phyloP scores from a whole-genome alignment of 139 green algal species.

The Pedinophyceae sp. region DNA sequence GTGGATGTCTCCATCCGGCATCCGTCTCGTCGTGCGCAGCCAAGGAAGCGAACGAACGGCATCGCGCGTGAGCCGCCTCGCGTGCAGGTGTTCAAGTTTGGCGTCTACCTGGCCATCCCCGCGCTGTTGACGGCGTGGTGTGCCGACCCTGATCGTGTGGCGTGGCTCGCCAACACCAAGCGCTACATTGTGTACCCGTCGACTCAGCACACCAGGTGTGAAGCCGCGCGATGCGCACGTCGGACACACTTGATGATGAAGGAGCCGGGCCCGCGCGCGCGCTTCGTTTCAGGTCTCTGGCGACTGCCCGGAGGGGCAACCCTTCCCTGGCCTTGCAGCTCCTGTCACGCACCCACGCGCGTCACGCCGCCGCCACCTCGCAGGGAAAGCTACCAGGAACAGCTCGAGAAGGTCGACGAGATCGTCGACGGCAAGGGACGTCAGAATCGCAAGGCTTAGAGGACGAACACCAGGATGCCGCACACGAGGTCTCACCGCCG shows the following conservation, averaged over 20 bases:
- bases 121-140: constrained; percentile 39
- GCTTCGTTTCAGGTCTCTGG: neutral
- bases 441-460: neutral
- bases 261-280: neutral
- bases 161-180: constrained; percentile 36
- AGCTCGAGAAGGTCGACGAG: neutral
- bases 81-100: constrained; percentile 61
- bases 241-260: constrained; percentile 1
- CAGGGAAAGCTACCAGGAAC: neutral
- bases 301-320: neutral
- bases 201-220: too few species aligned
- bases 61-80: too few species aligned
- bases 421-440: neutral
- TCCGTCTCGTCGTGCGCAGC: too few species aligned
- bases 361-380: constrained; percentile 5
- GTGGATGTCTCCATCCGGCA: too few species aligned
- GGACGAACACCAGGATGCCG: neutral
- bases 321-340: constrained; percentile 8
- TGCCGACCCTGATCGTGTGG: constrained; percentile 32
- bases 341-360: too few species aligned
- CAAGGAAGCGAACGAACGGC: too few species aligned
- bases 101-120: constrained; percentile 46
- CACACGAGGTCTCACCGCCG: neutral
- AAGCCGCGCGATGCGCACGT: neutral
- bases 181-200: constrained; percentile 21